phyloP scores from a whole-genome alignment of 805 yeast species.

The Blastobotrys attinorum region DNA sequence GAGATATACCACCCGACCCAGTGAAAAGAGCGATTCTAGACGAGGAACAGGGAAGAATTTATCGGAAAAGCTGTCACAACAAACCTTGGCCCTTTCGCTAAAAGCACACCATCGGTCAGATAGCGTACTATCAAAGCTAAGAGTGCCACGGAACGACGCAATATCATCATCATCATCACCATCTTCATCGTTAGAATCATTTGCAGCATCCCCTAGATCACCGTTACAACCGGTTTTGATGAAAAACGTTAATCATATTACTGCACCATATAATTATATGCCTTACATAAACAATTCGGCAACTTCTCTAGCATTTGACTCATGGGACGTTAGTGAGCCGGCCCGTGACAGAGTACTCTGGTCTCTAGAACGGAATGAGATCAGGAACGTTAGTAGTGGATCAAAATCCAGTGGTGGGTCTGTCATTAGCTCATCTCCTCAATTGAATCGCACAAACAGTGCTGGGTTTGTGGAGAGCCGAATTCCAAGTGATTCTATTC shows the following conservation, averaged over 20 bases:
- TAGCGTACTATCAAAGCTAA: not conserved
- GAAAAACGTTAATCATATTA: no score
- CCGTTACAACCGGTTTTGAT: no score
- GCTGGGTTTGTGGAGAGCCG: conserved; percentile 4
- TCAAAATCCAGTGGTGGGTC: not conserved
- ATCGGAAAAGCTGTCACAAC: not conserved
- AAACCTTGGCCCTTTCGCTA: not conserved
- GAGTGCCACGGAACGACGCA: no score
- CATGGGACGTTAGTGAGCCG: conserved; percentile 6
- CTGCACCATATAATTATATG: not conserved
- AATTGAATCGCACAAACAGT: not conserved
- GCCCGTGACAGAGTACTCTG: conserved; percentile 1
- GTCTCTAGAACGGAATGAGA: not conserved
- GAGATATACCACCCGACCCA: not conserved
- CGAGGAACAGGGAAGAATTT: no score
- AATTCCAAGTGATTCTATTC: not conserved
- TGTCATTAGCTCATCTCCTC: not conserved
- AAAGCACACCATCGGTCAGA: conserved; percentile 5
- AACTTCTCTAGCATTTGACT: conserved; percentile 2
- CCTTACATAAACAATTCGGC: not conserved
- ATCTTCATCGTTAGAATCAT: no score
- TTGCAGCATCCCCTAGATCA: no score
- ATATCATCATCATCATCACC: no score
- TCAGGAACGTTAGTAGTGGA: not conserved
- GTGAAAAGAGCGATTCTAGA: not conserved